phyloP scores from a whole-genome alignment of 2,329 filamentous ascomycete genomes.

The Allantophomopsis cytisporea region DNA sequence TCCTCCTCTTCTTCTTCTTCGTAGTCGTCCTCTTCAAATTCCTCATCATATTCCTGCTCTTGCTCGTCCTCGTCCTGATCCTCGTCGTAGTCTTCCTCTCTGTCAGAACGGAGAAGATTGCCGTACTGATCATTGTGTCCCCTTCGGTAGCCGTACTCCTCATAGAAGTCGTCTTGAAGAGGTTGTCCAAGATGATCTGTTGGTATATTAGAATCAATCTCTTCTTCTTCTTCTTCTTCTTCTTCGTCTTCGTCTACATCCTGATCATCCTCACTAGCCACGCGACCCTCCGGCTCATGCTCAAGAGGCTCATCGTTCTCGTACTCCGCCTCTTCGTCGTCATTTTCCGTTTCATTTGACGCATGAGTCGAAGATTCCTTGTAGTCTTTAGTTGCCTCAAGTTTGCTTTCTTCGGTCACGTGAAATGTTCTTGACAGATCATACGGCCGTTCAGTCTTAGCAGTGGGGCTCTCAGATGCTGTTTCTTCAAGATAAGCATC shows the following conservation, averaged over 20 bases:
- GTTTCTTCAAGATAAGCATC: too few relatives aligned
- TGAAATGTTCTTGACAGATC: constrained; percentile 11
- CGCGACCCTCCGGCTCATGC: not conserved
- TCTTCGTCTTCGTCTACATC: constrained; percentile 2
- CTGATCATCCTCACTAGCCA: not conserved
- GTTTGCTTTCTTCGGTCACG: constrained; percentile 11
- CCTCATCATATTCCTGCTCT: constrained; percentile 7
- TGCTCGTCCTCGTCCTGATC: constrained; percentile 2
- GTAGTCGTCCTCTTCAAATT: constrained; percentile 12
- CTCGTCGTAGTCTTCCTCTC: not conserved
- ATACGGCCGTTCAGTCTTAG: constrained; percentile 10
- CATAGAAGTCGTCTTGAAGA: too few relatives aligned
- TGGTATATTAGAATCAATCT: not conserved
- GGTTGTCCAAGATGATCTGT: too few relatives aligned
- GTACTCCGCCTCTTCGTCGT: not conserved
- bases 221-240: too few relatives aligned
- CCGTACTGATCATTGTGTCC: not conserved
- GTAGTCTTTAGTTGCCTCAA: constrained; percentile 1
- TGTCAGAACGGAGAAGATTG: not conserved
- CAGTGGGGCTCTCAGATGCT: not conserved
- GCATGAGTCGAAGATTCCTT: not conserved
- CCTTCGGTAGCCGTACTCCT: too few relatives aligned
- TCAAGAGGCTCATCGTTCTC: not conserved
- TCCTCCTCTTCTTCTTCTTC: constrained; percentile 16
- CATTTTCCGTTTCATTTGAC: not conserved